Conservation (phyloP, 2,329 filamentous ascomycete species). For the Alternaria gansuensis region DNA sequence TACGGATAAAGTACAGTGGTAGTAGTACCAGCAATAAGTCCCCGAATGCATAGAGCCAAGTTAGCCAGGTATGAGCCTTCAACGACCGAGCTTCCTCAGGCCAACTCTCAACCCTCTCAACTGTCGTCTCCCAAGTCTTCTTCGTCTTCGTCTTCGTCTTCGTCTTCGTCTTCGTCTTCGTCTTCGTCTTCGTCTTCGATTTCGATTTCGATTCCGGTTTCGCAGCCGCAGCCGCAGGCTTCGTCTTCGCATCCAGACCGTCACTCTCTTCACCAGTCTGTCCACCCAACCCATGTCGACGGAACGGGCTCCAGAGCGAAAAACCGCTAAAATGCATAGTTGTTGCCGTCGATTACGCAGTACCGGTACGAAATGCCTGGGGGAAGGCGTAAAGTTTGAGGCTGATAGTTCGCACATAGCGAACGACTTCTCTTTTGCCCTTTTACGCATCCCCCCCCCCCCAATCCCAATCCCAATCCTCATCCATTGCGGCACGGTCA, state of each 20-base stretch:
- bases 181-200: too few species aligned
- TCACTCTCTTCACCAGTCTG: slow-evolving; percentile 9
- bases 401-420: slow-evolving; percentile 37
- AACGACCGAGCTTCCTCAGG: slow-evolving; percentile 39
- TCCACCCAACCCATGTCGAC: slow-evolving; percentile 15
- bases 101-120: slow-evolving; percentile 42
- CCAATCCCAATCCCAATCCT: not conserved
- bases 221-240: not conserved
- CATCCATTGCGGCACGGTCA: slow-evolving; percentile 34
- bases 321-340: slow-evolving; percentile 24
- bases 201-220: slow-evolving; percentile 19
- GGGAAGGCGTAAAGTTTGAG: slow-evolving; percentile 9
- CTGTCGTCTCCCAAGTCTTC: slow-evolving; percentile 38
- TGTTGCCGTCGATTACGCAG: not conserved
- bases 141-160: too few species aligned
- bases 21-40: slow-evolving; percentile 43
- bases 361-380: too few species aligned
- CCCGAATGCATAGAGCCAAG: slow-evolving; percentile 31
- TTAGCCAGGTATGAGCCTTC: slow-evolving; percentile 38
- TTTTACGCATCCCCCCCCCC: not conserved
- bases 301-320: slow-evolving; percentile 27
- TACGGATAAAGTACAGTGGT: slow-evolving; percentile 50
- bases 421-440: slow-evolving; percentile 37
- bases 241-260: slow-evolving; percentile 17
- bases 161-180: too few species aligned